Evolutionary conservation across 306 rosid genomes (phyloP).

Genomic region (Vicia sativa): DNA sequence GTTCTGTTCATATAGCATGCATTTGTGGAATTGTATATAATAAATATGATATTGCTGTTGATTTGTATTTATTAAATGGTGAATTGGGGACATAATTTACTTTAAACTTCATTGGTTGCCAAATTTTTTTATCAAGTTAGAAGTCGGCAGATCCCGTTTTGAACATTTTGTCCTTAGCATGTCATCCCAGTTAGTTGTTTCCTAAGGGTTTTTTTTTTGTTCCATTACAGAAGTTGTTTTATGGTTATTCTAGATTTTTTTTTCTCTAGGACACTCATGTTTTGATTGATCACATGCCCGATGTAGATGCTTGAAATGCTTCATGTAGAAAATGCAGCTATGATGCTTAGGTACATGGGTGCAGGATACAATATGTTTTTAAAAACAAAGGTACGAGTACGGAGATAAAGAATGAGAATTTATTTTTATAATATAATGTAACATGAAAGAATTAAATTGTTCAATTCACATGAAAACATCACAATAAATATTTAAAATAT

Average conservation of each 20-base stretch:
- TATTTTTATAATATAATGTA: no score
- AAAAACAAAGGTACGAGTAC: no score
- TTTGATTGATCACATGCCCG: background rate
- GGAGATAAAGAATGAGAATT: no score
- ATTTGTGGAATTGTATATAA: background rate
- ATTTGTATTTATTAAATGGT: conserved; percentile 21
- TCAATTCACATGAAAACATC: no score
- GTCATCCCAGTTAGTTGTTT: background rate
- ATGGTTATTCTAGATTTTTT: conserved; percentile 6
- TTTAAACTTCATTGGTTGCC: conserved; percentile 6
- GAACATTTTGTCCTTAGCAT: conserved; percentile 1
- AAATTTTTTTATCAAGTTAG: conserved; percentile 15
- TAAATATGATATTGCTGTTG: conserved; percentile 14
- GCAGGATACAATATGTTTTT: no score
- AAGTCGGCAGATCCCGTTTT: conserved; percentile 5
- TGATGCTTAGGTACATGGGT: no score
- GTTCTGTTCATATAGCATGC: conserved; percentile 9
- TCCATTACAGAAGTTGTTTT: background rate
- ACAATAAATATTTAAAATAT: no score
- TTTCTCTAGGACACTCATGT: background rate
- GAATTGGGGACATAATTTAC: conserved; percentile 5
- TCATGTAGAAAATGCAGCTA: conserved; percentile 10
- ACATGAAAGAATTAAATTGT: no score
- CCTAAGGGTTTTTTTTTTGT: background rate
- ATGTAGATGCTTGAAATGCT: background rate